phyloP scores from a whole-genome alignment of 179 eudicot species.

The Silene noctiflora region DNA sequence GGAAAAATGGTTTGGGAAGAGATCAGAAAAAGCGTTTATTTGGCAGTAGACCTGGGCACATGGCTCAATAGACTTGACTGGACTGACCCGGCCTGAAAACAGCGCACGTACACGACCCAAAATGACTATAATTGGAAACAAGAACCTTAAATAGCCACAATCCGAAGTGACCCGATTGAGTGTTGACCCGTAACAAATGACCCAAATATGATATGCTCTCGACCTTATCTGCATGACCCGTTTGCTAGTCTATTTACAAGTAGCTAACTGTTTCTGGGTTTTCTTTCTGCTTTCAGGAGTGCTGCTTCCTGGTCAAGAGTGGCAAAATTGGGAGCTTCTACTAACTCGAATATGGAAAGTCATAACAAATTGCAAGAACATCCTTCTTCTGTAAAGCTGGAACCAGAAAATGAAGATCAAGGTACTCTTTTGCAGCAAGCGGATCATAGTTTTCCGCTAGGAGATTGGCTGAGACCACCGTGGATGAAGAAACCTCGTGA shows the following conservation, averaged over 20 bases:
- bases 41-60: neutral
- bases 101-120: no score
- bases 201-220: no score
- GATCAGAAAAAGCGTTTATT: neutral
- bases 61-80: no score
- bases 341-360: slow-evolving; percentile 31
- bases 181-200: no score
- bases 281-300: slow-evolving; percentile 53
- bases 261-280: slow-evolving; percentile 1
- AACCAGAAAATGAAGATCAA: slow-evolving; percentile 29
- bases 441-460: slow-evolving; percentile 53
- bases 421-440: slow-evolving; percentile 29
- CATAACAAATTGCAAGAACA: slow-evolving; percentile 32
- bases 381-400: slow-evolving; percentile 33
- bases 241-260: no score
- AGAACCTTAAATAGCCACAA: no score
- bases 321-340: slow-evolving; percentile 29
- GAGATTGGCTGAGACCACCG: slow-evolving; percentile 65
- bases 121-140: no score
- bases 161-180: no score
- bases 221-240: no score
- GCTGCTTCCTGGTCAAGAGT: slow-evolving; percentile 72
- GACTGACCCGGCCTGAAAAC: no score
- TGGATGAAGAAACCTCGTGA: slow-evolving; percentile 48
- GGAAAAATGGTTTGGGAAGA: neutral